phyloP scores from a whole-genome alignment of 306 rosid genomes.

The Casuarina equisetifolia region DNA sequence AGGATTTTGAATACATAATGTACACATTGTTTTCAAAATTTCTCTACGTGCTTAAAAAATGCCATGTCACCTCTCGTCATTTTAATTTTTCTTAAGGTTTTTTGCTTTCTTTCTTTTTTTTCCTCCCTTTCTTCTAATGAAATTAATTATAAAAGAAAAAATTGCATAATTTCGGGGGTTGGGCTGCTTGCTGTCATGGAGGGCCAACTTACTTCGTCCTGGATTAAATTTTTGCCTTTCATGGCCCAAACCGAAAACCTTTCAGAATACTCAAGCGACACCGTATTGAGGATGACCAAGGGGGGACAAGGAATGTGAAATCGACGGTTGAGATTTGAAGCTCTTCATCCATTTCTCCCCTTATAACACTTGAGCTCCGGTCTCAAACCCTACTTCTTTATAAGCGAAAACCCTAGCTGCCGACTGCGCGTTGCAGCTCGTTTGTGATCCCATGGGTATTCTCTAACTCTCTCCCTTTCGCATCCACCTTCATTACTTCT shows the following conservation, averaged over 20 bases:
- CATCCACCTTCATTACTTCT: background rate
- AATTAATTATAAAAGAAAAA: too few relatives aligned
- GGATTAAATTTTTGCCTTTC: background rate
- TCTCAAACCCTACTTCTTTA: slow-evolving; percentile 22
- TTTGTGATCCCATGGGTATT: slow-evolving; percentile 31
- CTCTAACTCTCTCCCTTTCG: background rate
- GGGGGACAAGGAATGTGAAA: background rate
- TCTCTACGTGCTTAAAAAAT: too few relatives aligned
- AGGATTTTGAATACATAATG: too few relatives aligned
- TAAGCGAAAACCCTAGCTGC: background rate
- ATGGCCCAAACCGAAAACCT: background rate
- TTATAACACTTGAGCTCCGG: background rate
- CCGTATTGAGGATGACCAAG: background rate
- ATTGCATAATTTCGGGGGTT: too few relatives aligned
- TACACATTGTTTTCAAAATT: too few relatives aligned
- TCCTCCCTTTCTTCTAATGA: too few relatives aligned
- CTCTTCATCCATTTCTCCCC: background rate
- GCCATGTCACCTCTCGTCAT: too few relatives aligned
- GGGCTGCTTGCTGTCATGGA: too few relatives aligned
- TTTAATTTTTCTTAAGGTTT: too few relatives aligned
- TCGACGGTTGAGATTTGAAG: background rate
- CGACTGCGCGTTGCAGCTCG: slow-evolving; percentile 3
- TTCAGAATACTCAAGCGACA: background rate
- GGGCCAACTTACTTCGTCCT: too few relatives aligned
- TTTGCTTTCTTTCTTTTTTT: too few relatives aligned